These are phyloP conservation scores for Thalassiosira mediterranea DNA, from an alignment of 352 stramenopile genomes.

Conservation along the genomic window DNA sequence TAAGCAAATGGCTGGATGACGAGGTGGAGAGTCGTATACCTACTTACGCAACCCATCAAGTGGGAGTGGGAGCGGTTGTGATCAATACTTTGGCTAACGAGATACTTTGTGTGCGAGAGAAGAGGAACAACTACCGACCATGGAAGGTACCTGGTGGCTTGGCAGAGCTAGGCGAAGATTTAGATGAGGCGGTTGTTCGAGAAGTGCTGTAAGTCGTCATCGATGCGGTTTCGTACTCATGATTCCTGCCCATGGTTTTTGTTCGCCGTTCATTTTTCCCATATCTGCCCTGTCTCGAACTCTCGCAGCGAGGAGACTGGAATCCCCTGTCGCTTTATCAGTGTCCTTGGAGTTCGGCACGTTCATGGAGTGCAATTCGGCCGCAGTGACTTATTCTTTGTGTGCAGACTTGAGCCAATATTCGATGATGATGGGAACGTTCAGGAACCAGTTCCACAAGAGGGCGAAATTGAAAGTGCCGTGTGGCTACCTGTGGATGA, in stretches of 20 bases:
- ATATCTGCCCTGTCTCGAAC: too few relatives aligned
- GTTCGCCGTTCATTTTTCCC: background rate
- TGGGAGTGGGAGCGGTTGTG: conserved; percentile 78
- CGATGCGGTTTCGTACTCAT: too few relatives aligned
- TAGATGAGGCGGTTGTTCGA: conserved; percentile 71
- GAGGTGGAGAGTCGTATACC: conserved; percentile 63
- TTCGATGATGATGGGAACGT: conserved; percentile 58
- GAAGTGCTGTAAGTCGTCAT: too few relatives aligned
- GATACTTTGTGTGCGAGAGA: conserved; percentile 76
- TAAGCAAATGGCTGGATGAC: conserved; percentile 67
- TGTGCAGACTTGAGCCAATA: conserved; percentile 79
- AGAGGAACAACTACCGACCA: conserved; percentile 66
- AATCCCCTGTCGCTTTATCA: conserved; percentile 67
- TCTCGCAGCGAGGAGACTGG: conserved; percentile 85
- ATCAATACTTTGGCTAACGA: conserved; percentile 61
- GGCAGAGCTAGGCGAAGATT: conserved; percentile 73
- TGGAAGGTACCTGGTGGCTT: conserved; percentile 83
- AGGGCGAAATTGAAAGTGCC: conserved; percentile 74
- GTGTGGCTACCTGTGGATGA: conserved; percentile 73
- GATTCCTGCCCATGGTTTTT: background rate
- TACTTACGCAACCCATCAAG: conserved; percentile 77
- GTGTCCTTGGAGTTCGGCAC: conserved; percentile 76
- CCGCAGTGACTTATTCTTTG: conserved; percentile 81
- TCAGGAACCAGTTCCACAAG: conserved; percentile 61
- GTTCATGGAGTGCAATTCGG: conserved; percentile 75